Evolutionary conservation across 78 protist species (phyloP), one percentile per base, ranked within the genome.

Genomic region (Isochrysis galbana): DNA sequence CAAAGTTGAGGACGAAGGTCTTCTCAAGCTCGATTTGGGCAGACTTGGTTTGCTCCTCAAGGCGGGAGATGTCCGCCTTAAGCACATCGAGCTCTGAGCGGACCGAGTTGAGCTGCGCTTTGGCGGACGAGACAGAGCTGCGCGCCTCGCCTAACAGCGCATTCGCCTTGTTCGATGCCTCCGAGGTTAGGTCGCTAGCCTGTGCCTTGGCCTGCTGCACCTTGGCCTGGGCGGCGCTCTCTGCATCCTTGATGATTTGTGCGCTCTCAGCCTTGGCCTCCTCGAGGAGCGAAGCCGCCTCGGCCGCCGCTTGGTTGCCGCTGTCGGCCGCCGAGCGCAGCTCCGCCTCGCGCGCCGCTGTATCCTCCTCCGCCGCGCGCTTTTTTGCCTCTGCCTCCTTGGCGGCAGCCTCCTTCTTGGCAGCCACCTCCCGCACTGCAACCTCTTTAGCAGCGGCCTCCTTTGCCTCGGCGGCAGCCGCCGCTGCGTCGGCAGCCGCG

Each of bases 1-100:
- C 80, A 70, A 70, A 70, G 80, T 70, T 70, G 42, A 70, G 80
- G 41, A 70, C 29, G 80, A 70, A 70, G 1, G 80, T 70, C 80
- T 70, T 26, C 23, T 70, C 80, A 23, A 32, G 39, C 36, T 29
- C 80, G 41, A 41, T 21, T 23, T 70, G 36, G 41, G 22, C 45
- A 36, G 80, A 1, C 25, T 14, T 34, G 80, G 7, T 3, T n/a
- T 23, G 32, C 74, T 10, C 74, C 74, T 67, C 38, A 3, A 11
- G 5, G 17, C 39, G 44, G 5, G n/a, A 19, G 14, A 14, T 41
- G 5, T 11, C 38, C 32, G 19, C 7, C 36, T 67, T 11, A n/a
- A 67, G 36, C 74, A 2, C 3, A 23, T 3, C 36, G 36, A 67
- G 4, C 74, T 67, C 74, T n/a, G 17, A 11, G 38, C 36, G 17